Evolutionary conservation across 2,329 filamentous ascomycete species (phyloP).

Genomic region (Fusarium avenaceum): DNA sequence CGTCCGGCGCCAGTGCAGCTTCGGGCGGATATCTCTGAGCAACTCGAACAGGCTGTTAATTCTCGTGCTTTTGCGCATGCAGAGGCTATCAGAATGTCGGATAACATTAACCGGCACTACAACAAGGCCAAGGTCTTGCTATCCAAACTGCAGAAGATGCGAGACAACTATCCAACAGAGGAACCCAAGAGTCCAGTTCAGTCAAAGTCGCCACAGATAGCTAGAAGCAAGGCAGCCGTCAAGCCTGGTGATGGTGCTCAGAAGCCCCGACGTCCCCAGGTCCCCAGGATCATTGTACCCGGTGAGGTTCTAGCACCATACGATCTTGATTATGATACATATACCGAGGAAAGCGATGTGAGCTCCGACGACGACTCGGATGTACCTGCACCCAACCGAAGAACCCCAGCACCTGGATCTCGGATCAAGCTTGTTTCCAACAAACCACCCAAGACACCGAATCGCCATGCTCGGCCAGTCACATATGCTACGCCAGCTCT

Average conservation of each 20-base stretch:
- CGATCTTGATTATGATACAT: constrained; percentile 72
- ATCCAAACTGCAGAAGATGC: constrained; percentile 70
- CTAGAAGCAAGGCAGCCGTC: constrained; percentile 63
- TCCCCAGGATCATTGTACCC: constrained; percentile 73
- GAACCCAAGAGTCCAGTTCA: constrained; percentile 66
- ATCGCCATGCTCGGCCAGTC: constrained; percentile 53
- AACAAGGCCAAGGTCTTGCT: constrained; percentile 71
- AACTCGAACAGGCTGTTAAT: constrained; percentile 66
- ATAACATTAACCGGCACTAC: constrained; percentile 73
- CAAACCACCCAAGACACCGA: constrained; percentile 62
- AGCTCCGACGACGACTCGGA: constrained; percentile 66
- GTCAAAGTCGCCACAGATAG: constrained; percentile 67
- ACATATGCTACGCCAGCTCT: constrained; percentile 54
- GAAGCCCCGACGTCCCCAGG: constrained; percentile 60
- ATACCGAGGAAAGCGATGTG: constrained; percentile 66
- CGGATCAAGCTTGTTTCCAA: constrained; percentile 64
- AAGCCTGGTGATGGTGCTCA: constrained; percentile 61
- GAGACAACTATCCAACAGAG: constrained; percentile 70
- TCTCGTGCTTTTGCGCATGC: constrained; percentile 71
- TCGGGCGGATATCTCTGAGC: constrained; percentile 71
- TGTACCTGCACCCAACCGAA: constrained; percentile 54
- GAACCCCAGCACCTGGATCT: constrained; percentile 55
- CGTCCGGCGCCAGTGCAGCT: constrained; percentile 65
- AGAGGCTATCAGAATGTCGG: constrained; percentile 73
- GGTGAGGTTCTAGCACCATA: constrained; percentile 76